Conservation (phyloP, 169 alveolate genomes). For the Cryptosporidium ubiquitum region DNA sequence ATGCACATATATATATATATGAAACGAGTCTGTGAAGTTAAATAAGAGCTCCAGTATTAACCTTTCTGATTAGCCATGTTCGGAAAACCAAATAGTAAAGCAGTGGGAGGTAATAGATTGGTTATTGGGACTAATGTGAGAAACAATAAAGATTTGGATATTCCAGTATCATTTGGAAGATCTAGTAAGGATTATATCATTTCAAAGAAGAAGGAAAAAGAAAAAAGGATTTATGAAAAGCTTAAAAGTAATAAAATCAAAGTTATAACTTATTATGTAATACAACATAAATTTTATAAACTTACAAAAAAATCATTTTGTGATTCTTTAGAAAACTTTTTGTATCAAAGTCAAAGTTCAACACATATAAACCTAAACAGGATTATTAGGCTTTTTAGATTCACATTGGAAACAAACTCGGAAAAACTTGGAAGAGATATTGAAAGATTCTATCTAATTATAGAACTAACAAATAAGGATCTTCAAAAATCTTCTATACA, state of each 20-base stretch:
- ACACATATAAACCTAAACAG: background rate
- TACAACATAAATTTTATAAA: background rate
- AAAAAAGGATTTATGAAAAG: constrained; percentile 20
- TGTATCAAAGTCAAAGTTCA: background rate
- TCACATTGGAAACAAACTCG: background rate
- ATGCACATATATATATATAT: too few relatives aligned
- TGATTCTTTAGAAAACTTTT: background rate
- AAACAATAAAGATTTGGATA: constrained; percentile 6
- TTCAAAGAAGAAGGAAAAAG: constrained; percentile 32
- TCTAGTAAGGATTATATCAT: constrained; percentile 11
- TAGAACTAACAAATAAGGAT: background rate
- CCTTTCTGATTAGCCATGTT: background rate
- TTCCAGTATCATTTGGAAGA: constrained; percentile 38
- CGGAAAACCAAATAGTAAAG: constrained; percentile 12
- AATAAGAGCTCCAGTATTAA: background rate
- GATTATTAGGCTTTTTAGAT: constrained; percentile 2
- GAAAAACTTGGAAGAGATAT: background rate
- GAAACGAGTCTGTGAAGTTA: background rate
- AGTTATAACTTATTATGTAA: background rate
- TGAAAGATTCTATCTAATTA: background rate
- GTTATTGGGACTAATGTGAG: background rate
- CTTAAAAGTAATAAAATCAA: constrained; percentile 1
- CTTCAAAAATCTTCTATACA: background rate
- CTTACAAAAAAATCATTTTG: background rate
- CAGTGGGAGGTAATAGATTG: background rate